phyloP scores from a whole-genome alignment of 306 rosid species.

The Ormosia emarginata region DNA sequence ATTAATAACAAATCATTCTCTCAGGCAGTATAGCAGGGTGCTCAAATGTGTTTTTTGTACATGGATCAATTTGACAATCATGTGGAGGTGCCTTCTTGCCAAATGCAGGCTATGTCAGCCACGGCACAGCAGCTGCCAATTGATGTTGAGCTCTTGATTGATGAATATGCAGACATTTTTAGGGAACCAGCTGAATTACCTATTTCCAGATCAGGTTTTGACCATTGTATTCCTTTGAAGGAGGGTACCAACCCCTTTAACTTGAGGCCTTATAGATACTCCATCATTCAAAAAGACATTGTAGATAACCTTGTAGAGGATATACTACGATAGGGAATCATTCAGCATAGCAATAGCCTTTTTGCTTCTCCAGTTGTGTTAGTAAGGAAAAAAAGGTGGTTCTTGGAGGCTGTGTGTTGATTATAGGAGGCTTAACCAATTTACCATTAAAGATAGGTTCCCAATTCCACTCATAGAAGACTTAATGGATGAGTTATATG shows the following conservation, averaged over 20 bases:
- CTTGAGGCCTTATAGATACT: neutral
- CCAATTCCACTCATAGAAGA: neutral
- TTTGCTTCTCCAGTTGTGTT: neutral
- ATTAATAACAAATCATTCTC: too few species aligned
- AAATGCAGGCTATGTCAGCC: too few species aligned
- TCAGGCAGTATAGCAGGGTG: too few species aligned
- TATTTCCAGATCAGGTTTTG: neutral
- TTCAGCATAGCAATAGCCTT: neutral
- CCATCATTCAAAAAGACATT: neutral
- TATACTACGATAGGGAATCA: neutral
- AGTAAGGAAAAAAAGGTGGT: neutral
- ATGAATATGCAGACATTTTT: neutral
- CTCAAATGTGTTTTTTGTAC: too few species aligned
- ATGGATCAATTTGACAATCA: too few species aligned
- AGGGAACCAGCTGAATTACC: neutral
- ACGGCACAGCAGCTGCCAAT: too few species aligned
- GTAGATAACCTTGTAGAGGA: neutral
- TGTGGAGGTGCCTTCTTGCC: too few species aligned
- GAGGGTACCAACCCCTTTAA: neutral
- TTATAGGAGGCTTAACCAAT: neutral
- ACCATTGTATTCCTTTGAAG: neutral
- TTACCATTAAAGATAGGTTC: neutral
- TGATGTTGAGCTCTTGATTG: neutral
- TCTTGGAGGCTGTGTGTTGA: neutral
- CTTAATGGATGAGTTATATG: neutral